Percentiles rank a stretch among this genome's conserved stretches.
Evolutionary conservation across 2,329 filamentous ascomycete genomes (phyloP).

Genomic region (Sporothrix variecibatus): DNA sequence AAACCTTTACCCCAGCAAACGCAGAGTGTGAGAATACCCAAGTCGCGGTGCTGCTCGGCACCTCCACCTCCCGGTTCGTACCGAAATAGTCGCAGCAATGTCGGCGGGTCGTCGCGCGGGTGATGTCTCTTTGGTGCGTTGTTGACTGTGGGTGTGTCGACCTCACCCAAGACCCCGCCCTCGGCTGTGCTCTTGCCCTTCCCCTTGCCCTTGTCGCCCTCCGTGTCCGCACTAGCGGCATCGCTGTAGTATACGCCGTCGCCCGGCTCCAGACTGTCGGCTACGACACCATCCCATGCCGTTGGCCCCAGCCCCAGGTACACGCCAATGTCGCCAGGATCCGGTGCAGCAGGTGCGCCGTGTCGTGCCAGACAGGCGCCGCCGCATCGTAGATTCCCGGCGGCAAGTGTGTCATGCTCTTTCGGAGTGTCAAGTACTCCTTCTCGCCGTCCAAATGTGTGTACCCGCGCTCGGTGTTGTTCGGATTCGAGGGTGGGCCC

Average conservation of each 20-base stretch:
- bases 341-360: slow-evolving; percentile 31
- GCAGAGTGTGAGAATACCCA: slow-evolving; percentile 33
- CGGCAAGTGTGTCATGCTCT: slow-evolving; percentile 30
- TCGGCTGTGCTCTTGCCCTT: background rate
- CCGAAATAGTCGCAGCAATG: slow-evolving; percentile 33
- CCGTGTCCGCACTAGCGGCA: background rate
- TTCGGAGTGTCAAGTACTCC: slow-evolving; percentile 32
- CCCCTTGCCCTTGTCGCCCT: background rate
- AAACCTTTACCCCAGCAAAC: slow-evolving; percentile 32
- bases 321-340: slow-evolving; percentile 31
- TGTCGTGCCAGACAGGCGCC: slow-evolving; percentile 30
- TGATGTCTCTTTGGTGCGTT: background rate
- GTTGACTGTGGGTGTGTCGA: no score
- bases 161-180: background rate
- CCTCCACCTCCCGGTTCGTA: slow-evolving; percentile 32
- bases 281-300: slow-evolving; percentile 29
- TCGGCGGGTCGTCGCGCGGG: slow-evolving; percentile 31
- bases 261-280: slow-evolving; percentile 28
- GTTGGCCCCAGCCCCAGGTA: slow-evolving; percentile 27
- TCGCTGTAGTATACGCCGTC: background rate
- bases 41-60: slow-evolving; percentile 32
- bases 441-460: slow-evolving; percentile 30
- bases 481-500: slow-evolving; percentile 23
- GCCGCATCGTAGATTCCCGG: slow-evolving; percentile 6
- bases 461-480: slow-evolving; percentile 31